Evolutionary conservation across 306 rosid genomes (phyloP).

Genomic region (Gynostemma pentaphyllum): DNA sequence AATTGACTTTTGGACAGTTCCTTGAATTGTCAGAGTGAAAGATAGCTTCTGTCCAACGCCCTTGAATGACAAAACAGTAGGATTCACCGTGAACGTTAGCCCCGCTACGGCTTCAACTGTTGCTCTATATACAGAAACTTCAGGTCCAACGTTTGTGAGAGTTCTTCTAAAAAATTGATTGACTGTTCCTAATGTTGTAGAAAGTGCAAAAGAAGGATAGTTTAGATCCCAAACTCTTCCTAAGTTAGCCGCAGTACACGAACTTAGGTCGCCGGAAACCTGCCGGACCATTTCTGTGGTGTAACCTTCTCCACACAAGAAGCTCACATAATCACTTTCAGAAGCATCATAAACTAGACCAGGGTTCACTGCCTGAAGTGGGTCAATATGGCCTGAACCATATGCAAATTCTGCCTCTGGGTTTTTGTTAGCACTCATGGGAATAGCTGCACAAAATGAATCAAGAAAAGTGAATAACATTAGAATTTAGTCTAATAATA

Average conservation of each 20-base stretch:
- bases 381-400: constrained; percentile 29
- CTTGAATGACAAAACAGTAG: neutral
- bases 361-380: constrained; percentile 15
- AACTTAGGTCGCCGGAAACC: constrained; percentile 9
- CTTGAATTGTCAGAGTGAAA: neutral
- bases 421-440: constrained; percentile 16
- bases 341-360: constrained; percentile 29
- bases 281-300: neutral
- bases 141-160: constrained; percentile 21
- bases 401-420: constrained; percentile 29
- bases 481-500: neutral
- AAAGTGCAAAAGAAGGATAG: constrained; percentile 30
- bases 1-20: neutral
- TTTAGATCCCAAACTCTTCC: constrained; percentile 18
- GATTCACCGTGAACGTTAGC: neutral
- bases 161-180: constrained; percentile 19
- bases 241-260: neutral
- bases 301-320: constrained; percentile 28
- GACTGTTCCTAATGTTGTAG: neutral
- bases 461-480: neutral
- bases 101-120: neutral
- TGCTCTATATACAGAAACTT: neutral
- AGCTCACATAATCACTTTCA: constrained; percentile 17
- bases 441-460: constrained; percentile 9
- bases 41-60: neutral